Base-by-base conservation (phyloP, 257 asterid genomes). In the Forsythia suspensa region DNA sequence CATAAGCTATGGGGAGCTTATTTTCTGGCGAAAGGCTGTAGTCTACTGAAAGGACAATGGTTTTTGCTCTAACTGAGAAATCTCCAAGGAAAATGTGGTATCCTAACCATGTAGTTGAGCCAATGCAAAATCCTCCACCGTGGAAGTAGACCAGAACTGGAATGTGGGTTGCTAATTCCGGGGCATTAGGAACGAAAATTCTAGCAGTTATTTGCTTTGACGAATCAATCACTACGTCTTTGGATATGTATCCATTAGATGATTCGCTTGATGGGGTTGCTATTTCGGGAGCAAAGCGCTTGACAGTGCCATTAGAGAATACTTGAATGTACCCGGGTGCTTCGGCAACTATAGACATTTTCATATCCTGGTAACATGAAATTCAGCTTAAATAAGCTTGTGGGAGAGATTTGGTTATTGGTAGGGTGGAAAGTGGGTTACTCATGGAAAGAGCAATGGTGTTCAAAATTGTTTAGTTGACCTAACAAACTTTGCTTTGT, bases 111-210 rank as follows among this genome's bases (percentile, higher is more conserved):
- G 94, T 82, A 38, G 97, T 92, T 55, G 97, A 87, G 81, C 97
- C 94, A 42, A 91, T 89, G 85, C 97, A 90, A 73, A 94, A 94
- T 9, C 97, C 97, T 15, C 96, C 97, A 4, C 98, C 98, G 68
- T 94, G 98, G 88, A 94, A 94, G 66, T 94, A 91, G 59, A 90
- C 87, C 66, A 94, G 24, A 70, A 90, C 73, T 0, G 97, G 94
- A 61, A 90, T 85, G 2, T 20, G 66, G 46, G 24, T 40, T 11
- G 48, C 38, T 20, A 83, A 76, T 46, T 77, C 52, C 3, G 86
- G 55, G 29, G 44, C 46, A 34, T 71, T 80, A 16, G 98, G 98
- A 67, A 87, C 85, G 76, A 88, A 92, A 29, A 94, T 84, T 81
- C 97, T 77, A 1, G 92, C 92, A 7, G 87, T 87, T 66, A 92